Base-by-base conservation (phyloP, 176 grass and related monocot genomes). In the Lolium perenne region DNA sequence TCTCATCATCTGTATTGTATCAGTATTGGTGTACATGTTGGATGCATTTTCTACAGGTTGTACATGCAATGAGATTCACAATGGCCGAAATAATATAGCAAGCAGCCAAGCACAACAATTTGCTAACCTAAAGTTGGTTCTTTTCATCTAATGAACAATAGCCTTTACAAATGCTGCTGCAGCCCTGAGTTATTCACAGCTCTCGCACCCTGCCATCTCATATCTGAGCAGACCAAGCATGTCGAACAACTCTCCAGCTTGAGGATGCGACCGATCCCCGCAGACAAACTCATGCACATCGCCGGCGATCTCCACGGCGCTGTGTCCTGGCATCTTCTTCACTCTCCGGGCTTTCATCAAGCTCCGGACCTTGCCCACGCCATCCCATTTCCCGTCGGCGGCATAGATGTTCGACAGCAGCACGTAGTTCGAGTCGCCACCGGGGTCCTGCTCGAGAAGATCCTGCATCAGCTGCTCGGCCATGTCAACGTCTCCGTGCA, bases 331-430 rank as follows among this genome's bases (percentile, higher is more conserved):
- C 46, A 41, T 80, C 75, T 97, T 97, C 79, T 82, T 92, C 71
- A 97, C 57, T 8, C 90, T 83, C 17, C 85, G 82, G 3, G 79
- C 53, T 50, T 89, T 94, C 92, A 94, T 91, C 85, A 83, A 74
- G 77, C 45, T 72, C 47, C 92, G 53, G 21, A 93, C 80, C 54
- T 86, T 88, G 58, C 87, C 87, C 0, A 74, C 92, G 12, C 89
- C 82, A 38, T 87, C 89, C 92, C 93, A 94, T 77, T 83, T 87
- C 14, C 92, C 88, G 0, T 25, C 79, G 10, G 88, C 85, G 0
- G 86, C 92, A 2, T 94, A 97, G 47, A 91, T 89, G 83, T 94
- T 97, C 9, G 95, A 97, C 61, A 97, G 55, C 71, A 97, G 82
- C 75, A 91, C 84, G 16, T 97, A 92, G 70, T 93, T 90, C 3